These are phyloP conservation scores for Corymbia calophylla DNA, from an alignment of 441 rosid species.

Conservation along the genomic window DNA sequence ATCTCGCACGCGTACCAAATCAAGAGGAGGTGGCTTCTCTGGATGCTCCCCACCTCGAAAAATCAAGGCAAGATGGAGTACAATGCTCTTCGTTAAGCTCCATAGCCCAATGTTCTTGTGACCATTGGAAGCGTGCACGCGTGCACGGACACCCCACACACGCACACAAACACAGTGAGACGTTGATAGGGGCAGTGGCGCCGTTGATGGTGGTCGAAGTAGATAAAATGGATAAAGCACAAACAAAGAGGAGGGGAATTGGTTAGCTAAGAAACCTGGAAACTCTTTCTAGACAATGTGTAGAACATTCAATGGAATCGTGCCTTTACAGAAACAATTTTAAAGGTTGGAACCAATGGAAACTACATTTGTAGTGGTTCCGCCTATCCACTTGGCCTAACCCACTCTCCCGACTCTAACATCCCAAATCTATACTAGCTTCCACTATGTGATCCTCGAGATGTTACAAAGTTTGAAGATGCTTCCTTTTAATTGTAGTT, in stretches of 20 bases:
- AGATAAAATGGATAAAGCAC: background rate
- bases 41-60: too few species aligned
- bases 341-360: background rate
- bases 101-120: background rate
- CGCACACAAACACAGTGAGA: background rate
- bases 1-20: background rate
- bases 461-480: background rate
- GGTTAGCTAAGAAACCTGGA: background rate
- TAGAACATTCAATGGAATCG: background rate
- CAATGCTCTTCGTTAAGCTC: background rate
- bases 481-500: background rate
- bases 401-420: background rate
- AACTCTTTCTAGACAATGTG: background rate
- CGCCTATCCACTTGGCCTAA: background rate
- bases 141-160: background rate
- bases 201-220: background rate
- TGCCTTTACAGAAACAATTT: background rate
- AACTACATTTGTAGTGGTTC: background rate
- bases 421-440: background rate
- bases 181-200: background rate
- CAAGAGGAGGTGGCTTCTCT: background rate
- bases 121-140: background rate
- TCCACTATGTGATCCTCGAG: background rate
- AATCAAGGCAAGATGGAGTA: background rate
- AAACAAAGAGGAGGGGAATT: background rate